phyloP scores from a whole-genome alignment of 192 early-diverging fungal genomes.

The Entomortierella beljakovae region DNA sequence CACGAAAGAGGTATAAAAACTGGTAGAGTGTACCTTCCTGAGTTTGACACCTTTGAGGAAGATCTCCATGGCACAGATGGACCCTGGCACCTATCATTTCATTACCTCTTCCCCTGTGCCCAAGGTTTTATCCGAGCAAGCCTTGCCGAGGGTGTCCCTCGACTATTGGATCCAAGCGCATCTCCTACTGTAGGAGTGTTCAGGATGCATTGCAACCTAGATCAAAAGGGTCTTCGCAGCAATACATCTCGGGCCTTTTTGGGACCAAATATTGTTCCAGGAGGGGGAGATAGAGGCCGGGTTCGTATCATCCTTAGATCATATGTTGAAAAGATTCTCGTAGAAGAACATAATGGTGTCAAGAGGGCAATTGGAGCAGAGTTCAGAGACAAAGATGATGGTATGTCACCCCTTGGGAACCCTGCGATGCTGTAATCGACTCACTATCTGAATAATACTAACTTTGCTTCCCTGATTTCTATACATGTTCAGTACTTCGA shows the following conservation, averaged over 20 bases:
- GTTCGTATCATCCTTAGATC: slow-evolving; percentile 13
- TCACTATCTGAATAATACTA: too few relatives aligned
- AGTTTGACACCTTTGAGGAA: slow-evolving; percentile 11
- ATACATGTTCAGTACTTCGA: slow-evolving; percentile 19
- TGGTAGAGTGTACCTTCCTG: not conserved
- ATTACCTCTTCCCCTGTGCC: not conserved
- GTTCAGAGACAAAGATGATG: slow-evolving; percentile 16
- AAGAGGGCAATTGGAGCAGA: slow-evolving; percentile 18
- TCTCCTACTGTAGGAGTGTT: slow-evolving; percentile 10
- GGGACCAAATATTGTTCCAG: slow-evolving; percentile 23
- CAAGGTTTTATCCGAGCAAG: slow-evolving; percentile 20
- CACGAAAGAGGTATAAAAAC: slow-evolving; percentile 6
- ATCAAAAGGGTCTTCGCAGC: slow-evolving; percentile 1
- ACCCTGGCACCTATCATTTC: slow-evolving; percentile 21
- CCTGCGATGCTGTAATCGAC: too few relatives aligned
- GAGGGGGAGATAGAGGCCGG: slow-evolving; percentile 11
- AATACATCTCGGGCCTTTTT: slow-evolving; percentile 18
- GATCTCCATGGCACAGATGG: slow-evolving; percentile 30
- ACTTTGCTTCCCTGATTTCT: not conserved
- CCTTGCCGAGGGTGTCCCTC: not conserved
- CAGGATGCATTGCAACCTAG: slow-evolving; percentile 12
- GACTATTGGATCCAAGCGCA: slow-evolving; percentile 6
- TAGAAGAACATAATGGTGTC: slow-evolving; percentile 4
- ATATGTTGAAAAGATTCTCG: slow-evolving; percentile 9
- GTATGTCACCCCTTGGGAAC: slow-evolving; percentile 3